A percentile compares a stretch with the other conserved stretches of the same genome.
These are phyloP conservation scores for Pogostemon cablin DNA, from an alignment of 257 asterid species.

Conservation along the genomic window DNA sequence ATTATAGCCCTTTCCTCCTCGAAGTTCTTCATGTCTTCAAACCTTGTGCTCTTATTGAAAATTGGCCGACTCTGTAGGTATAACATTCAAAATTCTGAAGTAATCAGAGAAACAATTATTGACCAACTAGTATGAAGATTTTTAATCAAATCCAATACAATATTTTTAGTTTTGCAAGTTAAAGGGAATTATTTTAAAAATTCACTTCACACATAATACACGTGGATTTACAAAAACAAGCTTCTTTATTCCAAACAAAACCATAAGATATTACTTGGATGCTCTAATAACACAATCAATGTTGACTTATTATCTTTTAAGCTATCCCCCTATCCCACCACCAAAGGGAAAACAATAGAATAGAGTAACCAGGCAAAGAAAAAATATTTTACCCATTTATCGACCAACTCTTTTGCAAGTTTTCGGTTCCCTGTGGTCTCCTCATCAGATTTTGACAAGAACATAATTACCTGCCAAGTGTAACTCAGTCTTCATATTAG, in stretches of 20 bases:
- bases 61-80: slow-evolving; percentile 88
- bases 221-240: background rate
- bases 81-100: slow-evolving; percentile 28
- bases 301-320: too few relatives aligned
- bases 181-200: too few relatives aligned
- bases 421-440: slow-evolving; percentile 90
- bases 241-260: background rate
- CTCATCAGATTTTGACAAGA: slow-evolving; percentile 87
- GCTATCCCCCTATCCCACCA: too few relatives aligned
- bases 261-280: background rate
- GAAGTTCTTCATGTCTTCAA: slow-evolving; percentile 89
- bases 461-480: slow-evolving; percentile 82
- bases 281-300: too few relatives aligned
- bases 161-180: too few relatives aligned
- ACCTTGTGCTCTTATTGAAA: slow-evolving; percentile 93
- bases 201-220: background rate
- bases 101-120: slow-evolving; percentile 16
- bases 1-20: slow-evolving; percentile 75
- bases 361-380: slow-evolving; percentile 3
- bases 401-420: slow-evolving; percentile 96
- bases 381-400: slow-evolving; percentile 79
- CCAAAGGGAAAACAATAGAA: background rate
- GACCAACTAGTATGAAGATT: background rate
- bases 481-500: slow-evolving; percentile 17
- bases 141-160: background rate